Percentiles rank a stretch among this genome's conserved stretches.
Evolutionary conservation across 2,329 filamentous ascomycete species (phyloP).

Genomic region (Stachybotrys echinatus): DNA sequence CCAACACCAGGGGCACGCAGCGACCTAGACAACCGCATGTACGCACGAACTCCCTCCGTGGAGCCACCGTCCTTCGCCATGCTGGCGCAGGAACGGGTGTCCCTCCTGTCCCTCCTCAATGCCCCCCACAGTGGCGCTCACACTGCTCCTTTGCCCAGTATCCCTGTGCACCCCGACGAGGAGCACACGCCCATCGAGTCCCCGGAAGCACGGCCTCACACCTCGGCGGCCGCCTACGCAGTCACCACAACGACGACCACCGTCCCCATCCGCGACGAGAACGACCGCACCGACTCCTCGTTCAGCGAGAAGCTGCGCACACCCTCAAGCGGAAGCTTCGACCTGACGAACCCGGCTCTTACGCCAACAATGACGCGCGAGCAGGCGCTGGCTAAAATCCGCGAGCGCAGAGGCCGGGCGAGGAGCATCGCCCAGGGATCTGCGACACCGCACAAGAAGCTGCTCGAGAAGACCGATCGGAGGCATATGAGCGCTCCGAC

Average conservation of each 20-base stretch:
- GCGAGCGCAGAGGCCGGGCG: slow-evolving; percentile 65
- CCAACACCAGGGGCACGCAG: slow-evolving; percentile 18
- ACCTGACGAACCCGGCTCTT: slow-evolving; percentile 51
- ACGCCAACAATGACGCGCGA: slow-evolving; percentile 66
- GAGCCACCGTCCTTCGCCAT: slow-evolving; percentile 57
- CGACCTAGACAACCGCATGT: slow-evolving; percentile 31
- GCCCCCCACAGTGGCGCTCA: slow-evolving; percentile 40
- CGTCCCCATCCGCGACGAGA: slow-evolving; percentile 46
- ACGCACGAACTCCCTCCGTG: slow-evolving; percentile 55
- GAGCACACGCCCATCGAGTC: slow-evolving; percentile 11
- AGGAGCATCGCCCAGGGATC: slow-evolving; percentile 61
- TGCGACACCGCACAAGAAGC: slow-evolving; percentile 51
- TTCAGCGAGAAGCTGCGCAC: slow-evolving; percentile 40
- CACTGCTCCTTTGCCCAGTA: slow-evolving; percentile 26
- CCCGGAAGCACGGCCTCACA: slow-evolving; percentile 32
- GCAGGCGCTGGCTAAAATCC: slow-evolving; percentile 69
- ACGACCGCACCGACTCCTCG: slow-evolving; percentile 27
- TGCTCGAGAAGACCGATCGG: slow-evolving; percentile 38
- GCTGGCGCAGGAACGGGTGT: slow-evolving; percentile 47
- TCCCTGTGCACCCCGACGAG: slow-evolving; percentile 28
- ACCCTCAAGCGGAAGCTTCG: slow-evolving; percentile 40
- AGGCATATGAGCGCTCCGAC: slow-evolving; percentile 45
- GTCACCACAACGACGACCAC: slow-evolving; percentile 46
- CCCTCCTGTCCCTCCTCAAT: slow-evolving; percentile 56
- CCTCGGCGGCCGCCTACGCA: slow-evolving; percentile 38